Base-by-base conservation (phyloP, 1,284 basidiomycete species). In the Apiotrichum akiyoshidainum region DNA sequence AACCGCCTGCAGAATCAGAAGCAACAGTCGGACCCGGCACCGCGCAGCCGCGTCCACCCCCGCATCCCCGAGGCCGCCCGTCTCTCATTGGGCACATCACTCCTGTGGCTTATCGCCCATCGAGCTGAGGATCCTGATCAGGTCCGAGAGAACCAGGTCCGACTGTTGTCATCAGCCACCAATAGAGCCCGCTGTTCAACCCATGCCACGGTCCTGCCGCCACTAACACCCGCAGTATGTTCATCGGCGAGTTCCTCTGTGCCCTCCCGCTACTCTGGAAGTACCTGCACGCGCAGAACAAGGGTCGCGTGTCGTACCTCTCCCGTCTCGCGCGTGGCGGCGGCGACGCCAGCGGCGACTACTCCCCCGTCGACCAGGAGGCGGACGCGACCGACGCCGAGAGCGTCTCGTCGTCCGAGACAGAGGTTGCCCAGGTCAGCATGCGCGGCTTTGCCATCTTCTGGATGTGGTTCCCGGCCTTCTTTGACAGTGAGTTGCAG, bases 171-270 rank as follows among this genome's bases (percentile, higher is more conserved):
- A 41, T 17, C 17, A 41, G 8, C 16, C 37, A 39, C 65, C 78
- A 72, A 55, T 54, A 67, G 79, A 46, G 63, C 16, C 42, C 10
- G n/a, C 11, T 11, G 16, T 2, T 39, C 12, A 39, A 11, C 37
- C 12, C 12, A 39, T 16, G 37, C 4, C 37, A 39, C 11, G 16
- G 4, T 10, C 37, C 11, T 4, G 37, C 16, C 40, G 11, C 57
- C 26, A 55, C 51, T 4, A 1, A 41, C 40, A 37, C 42, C n/a
- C 54, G 22, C 58, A 79, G 77, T 68, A 80, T 80, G 78, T 80
- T 80, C 87, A 87, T 90, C 75, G 91, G 91, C 77, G 91, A 94
- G 80, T 90, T 93, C 86, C 84, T 92, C 69, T 94, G 91, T 80
- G 88, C 91, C 77, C 79, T 94, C 54, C 91, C 91, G 37, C 84